Percentiles rank a stretch among this genome's conserved stretches.
Evolutionary conservation across 1,284 basidiomycete species (phyloP).

Genomic region (Trametes polyzona): DNA sequence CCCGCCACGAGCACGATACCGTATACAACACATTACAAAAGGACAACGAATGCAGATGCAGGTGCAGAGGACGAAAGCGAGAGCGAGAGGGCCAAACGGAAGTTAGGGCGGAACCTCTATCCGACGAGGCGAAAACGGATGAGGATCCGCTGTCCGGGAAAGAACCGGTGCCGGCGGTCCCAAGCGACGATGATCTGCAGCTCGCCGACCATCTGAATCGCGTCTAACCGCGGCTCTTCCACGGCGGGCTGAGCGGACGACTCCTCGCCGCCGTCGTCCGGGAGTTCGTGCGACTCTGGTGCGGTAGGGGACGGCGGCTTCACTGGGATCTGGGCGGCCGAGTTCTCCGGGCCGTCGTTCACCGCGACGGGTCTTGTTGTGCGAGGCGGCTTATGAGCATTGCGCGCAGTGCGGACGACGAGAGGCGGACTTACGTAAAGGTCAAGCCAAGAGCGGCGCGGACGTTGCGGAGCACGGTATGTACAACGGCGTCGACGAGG

Average conservation of each 20-base stretch:
- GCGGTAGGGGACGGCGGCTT: constrained; percentile 18
- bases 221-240: background rate
- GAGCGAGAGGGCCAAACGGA: no score
- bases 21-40: no score
- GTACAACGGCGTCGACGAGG: constrained; percentile 39
- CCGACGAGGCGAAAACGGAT: constrained; percentile 55
- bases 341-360: constrained; percentile 20
- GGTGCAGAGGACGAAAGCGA: no score
- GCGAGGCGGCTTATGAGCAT: background rate
- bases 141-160: constrained; percentile 55
- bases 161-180: constrained; percentile 52
- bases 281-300: no score
- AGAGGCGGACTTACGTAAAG: constrained; percentile 46
- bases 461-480: constrained; percentile 42
- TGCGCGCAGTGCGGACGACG: background rate
- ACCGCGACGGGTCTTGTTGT: constrained; percentile 19
- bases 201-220: constrained; percentile 47
- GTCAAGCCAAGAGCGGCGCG: constrained; percentile 38
- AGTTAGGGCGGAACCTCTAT: no score
- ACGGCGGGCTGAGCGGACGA: constrained; percentile 23
- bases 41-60: no score
- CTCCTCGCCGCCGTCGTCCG: background rate
- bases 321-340: constrained; percentile 2
- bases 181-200: constrained; percentile 53
- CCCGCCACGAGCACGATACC: no score